Evolutionary conservation across 108 stramenopile genomes (phyloP).

Genomic region (Skeletonema menzelii): DNA sequence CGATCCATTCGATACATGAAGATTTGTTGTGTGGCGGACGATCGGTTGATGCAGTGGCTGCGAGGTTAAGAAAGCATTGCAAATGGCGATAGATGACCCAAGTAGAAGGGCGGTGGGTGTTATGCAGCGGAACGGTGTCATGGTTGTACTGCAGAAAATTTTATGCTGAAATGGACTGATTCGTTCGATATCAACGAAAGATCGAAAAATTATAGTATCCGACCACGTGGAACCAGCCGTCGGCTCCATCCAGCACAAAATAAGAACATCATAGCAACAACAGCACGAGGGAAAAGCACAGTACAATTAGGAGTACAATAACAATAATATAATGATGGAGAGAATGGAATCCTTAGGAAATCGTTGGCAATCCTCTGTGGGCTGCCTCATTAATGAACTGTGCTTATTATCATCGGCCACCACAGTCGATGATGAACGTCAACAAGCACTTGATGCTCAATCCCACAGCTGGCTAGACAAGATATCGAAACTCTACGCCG

Average conservation of each 20-base stretch:
- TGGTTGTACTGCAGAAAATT: neutral
- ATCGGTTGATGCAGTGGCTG: constrained; percentile 3
- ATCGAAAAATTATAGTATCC: neutral
- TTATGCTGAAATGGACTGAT: neutral
- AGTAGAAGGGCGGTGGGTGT: neutral
- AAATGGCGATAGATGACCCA: neutral
- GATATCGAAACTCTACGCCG: constrained; percentile 49
- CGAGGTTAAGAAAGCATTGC: constrained; percentile 15
- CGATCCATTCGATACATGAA: constrained; percentile 10
- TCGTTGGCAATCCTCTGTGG: constrained; percentile 18
- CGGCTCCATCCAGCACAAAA: too few species aligned
- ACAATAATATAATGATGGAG: neutral
- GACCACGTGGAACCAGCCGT: neutral
- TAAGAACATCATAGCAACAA: too few species aligned
- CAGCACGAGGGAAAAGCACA: too few species aligned
- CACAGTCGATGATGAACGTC: neutral
- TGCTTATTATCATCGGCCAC: neutral
- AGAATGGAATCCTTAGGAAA: neutral
- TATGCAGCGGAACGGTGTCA: neutral
- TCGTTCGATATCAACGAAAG: too few species aligned
- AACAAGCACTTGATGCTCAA: neutral
- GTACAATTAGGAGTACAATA: too few species aligned
- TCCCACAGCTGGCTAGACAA: constrained; percentile 59
- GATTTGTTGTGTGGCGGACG: neutral
- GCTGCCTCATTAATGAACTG: constrained; percentile 4